These are phyloP conservation scores for Trypanosoma cruzi DNA, from an alignment of 208 protist species.

Conservation along the genomic window DNA sequence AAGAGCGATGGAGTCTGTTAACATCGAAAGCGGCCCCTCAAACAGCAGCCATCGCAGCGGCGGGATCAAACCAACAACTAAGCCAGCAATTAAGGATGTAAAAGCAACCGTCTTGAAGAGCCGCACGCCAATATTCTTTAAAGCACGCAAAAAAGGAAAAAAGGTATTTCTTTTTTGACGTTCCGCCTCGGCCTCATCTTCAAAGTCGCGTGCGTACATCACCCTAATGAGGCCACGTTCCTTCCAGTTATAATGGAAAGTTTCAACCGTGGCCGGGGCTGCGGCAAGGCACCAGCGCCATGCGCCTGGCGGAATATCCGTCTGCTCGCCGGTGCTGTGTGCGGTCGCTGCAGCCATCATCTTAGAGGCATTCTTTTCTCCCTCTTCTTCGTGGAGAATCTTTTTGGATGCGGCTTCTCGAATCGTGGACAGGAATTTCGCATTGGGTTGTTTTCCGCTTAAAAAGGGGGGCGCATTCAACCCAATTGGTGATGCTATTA, in stretches of 20 bases:
- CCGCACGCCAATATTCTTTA: conserved; percentile 1
- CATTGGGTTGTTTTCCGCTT: background rate
- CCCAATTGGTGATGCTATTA: background rate
- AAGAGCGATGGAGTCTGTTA: conserved; percentile 61
- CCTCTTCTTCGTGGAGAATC: background rate
- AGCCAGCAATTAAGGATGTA: conserved; percentile 63
- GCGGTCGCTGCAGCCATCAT: no score
- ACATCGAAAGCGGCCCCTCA: conserved; percentile 54
- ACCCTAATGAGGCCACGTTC: conserved; percentile 51
- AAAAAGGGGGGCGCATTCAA: background rate
- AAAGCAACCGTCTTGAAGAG: conserved; percentile 61
- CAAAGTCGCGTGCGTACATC: conserved; percentile 49
- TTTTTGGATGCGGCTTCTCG: background rate
- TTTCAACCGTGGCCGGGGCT: conserved; percentile 9
- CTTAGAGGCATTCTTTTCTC: background rate
- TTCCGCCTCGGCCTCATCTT: conserved; percentile 16
- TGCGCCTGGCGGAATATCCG: background rate
- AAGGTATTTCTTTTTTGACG: conserved; percentile 14
- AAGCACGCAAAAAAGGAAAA: conserved; percentile 4
- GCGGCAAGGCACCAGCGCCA: background rate
- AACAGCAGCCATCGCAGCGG: conserved; percentile 61
- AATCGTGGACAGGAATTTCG: background rate
- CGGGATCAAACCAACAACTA: conserved; percentile 68
- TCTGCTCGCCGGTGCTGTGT: background rate
- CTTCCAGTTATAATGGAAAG: conserved; percentile 57